Conservation (phyloP, 148 eudicot genomes). For the Talinum fruticosum region DNA sequence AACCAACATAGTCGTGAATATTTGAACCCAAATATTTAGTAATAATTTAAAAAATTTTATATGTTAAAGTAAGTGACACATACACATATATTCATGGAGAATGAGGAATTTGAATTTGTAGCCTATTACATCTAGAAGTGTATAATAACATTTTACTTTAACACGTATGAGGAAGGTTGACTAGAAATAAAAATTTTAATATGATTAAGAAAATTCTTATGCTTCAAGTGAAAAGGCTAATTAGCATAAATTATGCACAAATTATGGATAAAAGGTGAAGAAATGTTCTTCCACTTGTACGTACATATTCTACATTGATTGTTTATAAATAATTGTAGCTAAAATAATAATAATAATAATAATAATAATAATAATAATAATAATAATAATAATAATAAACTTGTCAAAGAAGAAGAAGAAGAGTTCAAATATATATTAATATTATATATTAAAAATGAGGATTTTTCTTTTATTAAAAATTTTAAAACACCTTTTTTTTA, state of each 20-base stretch:
- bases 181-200: not conserved
- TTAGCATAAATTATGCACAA: not conserved
- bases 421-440: not conserved
- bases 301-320: not conserved
- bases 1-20: too few relatives aligned
- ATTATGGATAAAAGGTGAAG: not conserved
- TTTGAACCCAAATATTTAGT: too few relatives aligned
- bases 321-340: too few relatives aligned
- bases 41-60: too few relatives aligned
- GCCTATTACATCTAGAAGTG: not conserved
- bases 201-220: not conserved
- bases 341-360: too few relatives aligned
- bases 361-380: too few relatives aligned
- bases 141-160: not conserved
- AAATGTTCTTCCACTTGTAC: not conserved
- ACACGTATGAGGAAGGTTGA: not conserved
- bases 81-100: not conserved
- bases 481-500: not conserved
- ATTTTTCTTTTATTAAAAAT: not conserved
- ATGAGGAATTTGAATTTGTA: not conserved
- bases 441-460: too few relatives aligned
- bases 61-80: too few relatives aligned
- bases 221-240: not conserved
- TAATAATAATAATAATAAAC: too few relatives aligned
- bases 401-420: not conserved